Evolutionary conservation across 345 rosid species (phyloP), one percentile per base, ranked within the genome.

Genomic region (Toxicodendron radicans): DNA sequence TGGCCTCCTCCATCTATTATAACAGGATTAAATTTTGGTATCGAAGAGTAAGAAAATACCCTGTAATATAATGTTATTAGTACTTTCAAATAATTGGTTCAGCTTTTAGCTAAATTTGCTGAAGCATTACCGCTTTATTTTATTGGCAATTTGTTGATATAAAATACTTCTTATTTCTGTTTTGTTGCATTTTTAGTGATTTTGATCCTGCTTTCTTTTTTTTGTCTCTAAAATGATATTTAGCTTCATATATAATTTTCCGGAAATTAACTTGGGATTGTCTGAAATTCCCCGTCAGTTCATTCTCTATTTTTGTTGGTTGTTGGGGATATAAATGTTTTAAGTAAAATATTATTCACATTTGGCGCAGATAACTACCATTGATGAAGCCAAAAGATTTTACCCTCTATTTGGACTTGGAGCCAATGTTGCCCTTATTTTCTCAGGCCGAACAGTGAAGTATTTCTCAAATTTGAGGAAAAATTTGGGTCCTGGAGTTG

Each of bases 381-480:
- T 95, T 58, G 97, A 95, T 3, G 99, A 95, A 87, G 99, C 99
- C 75, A 95, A 95, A 77, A 87, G 78, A 83, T 95, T 95, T 79
- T 95, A 95, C 75, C 99, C 99, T 76, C 83, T 92, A 60, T 95
- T 95, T 66, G 99, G 99, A 35, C 91, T 95, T 4, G 99, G 99
- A 27, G 99, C 99, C 75, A 95, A 92, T 73, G 73, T 95, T 73
- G 99, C 99, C 20, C 94, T 95, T 41, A 76, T 95, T 60, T 95
- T 95, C 84, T 95, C 99, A 1, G 97, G 99, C 51, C 81, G 99
- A 77, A 95, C 99, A 51, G 99, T 95, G 62, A 95, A 95, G 77
- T 95, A 95, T 75, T 92, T 95, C 84, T 95, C 99, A 43, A 92
- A 88, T 59, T 68, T 95, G 90, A 91, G 99, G 73, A 76, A 86